These are phyloP conservation scores for Diaporthe eres DNA, from an alignment of 2,329 filamentous ascomycete species.

Conservation along the genomic window DNA sequence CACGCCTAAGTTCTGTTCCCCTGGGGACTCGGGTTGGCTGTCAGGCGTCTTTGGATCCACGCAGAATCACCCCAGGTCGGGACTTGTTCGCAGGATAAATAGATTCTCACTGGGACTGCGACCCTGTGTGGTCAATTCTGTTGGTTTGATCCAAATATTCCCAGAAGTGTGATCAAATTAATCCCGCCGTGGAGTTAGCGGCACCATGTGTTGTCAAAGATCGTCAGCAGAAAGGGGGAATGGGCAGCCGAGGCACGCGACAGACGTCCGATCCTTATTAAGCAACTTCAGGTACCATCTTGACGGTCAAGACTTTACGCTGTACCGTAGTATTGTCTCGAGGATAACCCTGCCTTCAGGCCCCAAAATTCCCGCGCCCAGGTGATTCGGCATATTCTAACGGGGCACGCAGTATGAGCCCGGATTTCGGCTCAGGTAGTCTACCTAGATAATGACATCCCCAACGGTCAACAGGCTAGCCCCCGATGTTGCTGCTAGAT, in stretches of 20 bases:
- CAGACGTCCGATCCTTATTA: not conserved
- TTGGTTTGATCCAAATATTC: not conserved
- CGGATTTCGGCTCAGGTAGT: not conserved
- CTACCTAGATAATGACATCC: not conserved
- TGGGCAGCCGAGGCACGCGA: not conserved
- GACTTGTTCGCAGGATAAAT: not conserved
- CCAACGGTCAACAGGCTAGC: too few species aligned
- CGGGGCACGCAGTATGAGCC: not conserved
- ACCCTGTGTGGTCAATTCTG: not conserved
- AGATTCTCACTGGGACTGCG: too few species aligned
- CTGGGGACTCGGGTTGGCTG: too few species aligned
- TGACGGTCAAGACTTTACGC: not conserved
- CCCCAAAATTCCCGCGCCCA: not conserved
- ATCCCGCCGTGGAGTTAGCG: not conserved
- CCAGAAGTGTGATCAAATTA: not conserved
- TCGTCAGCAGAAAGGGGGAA: constrained; percentile 4
- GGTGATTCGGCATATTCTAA: not conserved
- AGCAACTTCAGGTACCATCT: not conserved
- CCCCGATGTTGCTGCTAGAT: not conserved
- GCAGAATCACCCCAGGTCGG: not conserved
- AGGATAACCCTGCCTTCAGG: not conserved
- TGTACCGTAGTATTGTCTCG: not conserved
- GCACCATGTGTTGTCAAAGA: not conserved
- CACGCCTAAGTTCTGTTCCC: too few species aligned
- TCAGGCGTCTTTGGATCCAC: not conserved